Percentiles rank a stretch among this genome's conserved stretches.
Evolutionary conservation across 192 early-diverging fungal species (phyloP).

Genomic region (Lunasporangiospora selenospora): DNA sequence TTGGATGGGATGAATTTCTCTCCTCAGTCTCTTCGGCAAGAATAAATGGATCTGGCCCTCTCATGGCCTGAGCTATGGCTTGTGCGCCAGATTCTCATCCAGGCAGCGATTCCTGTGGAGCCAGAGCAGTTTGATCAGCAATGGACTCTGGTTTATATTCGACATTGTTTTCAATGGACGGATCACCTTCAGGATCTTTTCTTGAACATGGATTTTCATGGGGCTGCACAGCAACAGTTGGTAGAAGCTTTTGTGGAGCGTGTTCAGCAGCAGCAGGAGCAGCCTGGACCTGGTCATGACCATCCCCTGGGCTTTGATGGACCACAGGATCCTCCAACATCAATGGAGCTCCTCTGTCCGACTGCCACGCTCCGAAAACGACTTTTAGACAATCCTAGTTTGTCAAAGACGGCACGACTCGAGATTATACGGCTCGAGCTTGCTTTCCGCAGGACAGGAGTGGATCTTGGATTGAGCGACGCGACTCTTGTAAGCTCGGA

Average conservation of each 20-base stretch:
- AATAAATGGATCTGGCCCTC: constrained; percentile 24
- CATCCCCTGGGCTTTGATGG: not conserved
- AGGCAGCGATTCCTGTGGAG: constrained; percentile 12
- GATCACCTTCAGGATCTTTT: constrained; percentile 15
- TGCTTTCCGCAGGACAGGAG: not conserved
- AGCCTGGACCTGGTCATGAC: not conserved
- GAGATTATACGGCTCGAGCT: not conserved
- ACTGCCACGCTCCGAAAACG: constrained; percentile 7
- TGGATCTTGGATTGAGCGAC: not conserved
- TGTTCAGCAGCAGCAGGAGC: not conserved
- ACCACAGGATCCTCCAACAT: not conserved
- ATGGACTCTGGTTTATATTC: constrained; percentile 20
- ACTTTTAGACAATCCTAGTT: constrained; percentile 10
- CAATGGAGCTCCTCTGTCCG: constrained; percentile 12
- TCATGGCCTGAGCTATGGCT: constrained; percentile 17
- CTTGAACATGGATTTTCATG: too few relatives aligned
- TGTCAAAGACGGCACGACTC: constrained; percentile 6
- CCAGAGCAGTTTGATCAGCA: constrained; percentile 18
- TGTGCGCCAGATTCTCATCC: constrained; percentile 23
- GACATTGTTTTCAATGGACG: constrained; percentile 31
- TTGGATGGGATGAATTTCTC: not conserved
- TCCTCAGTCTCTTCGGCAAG: not conserved
- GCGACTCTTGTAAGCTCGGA: too few relatives aligned
- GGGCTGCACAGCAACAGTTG: too few relatives aligned
- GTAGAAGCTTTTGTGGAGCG: not conserved